Evolutionary conservation across 2,329 filamentous ascomycete species (phyloP).

Genomic region (Penicillium sp.): DNA sequence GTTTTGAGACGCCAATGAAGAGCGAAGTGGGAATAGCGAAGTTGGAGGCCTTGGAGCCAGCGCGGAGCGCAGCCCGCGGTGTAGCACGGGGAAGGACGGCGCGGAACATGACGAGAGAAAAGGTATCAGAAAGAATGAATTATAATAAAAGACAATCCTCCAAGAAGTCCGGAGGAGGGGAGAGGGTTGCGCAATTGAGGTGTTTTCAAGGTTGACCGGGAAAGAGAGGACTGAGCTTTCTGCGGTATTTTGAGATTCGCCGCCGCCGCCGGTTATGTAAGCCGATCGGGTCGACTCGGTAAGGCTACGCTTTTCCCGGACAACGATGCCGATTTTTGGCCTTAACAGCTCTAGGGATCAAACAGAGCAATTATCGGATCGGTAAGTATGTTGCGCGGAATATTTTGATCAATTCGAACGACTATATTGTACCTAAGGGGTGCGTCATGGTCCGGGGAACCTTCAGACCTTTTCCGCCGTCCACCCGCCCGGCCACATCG

Average conservation of each 20-base stretch:
- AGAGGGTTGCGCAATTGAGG: constrained; percentile 19
- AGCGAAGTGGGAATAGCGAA: constrained; percentile 40
- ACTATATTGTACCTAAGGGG: not conserved
- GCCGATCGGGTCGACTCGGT: constrained; percentile 21
- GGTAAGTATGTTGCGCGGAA: not conserved
- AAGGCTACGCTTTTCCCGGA: constrained; percentile 12
- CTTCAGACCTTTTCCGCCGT: constrained; percentile 17
- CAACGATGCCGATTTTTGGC: constrained; percentile 14
- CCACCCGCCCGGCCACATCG: constrained; percentile 12
- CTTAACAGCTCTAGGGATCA: not conserved
- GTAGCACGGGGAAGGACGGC: constrained; percentile 50
- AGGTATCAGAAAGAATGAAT: constrained; percentile 25
- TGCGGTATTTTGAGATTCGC: constrained; percentile 25
- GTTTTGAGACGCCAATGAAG: constrained; percentile 53
- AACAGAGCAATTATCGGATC: not conserved
- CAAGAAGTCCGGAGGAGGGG: constrained; percentile 23
- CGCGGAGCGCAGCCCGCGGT: constrained; percentile 44
- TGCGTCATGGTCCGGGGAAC: constrained; percentile 1
- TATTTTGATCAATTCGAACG: not conserved
- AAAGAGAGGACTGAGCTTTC: constrained; percentile 25
- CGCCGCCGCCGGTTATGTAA: constrained; percentile 16
- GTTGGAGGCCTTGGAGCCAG: constrained; percentile 35
- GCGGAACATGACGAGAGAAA: constrained; percentile 50
- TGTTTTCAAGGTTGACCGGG: constrained; percentile 17
- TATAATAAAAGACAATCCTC: constrained; percentile 33